Evolutionary conservation across 306 rosid genomes (phyloP).

Genomic region (Erythrophleum fordii): DNA sequence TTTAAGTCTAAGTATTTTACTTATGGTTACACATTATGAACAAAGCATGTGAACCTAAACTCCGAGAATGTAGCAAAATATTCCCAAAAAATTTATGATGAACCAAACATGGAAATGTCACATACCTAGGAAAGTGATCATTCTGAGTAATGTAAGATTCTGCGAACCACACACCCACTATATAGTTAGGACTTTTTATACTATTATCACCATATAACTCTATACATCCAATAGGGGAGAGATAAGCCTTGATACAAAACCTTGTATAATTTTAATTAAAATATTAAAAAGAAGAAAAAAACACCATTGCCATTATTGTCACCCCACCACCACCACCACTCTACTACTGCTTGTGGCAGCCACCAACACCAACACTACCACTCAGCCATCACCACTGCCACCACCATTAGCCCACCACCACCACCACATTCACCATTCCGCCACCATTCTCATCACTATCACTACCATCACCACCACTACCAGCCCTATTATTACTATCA

Average conservation of each 20-base stretch:
- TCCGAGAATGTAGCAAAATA: not conserved
- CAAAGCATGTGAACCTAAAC: not conserved
- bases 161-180: not conserved
- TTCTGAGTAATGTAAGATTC: not conserved
- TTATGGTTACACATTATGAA: not conserved
- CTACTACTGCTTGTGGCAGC: not conserved
- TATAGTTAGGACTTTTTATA: not conserved
- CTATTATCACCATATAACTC: not conserved
- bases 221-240: not conserved
- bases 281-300: no score
- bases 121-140: no score
- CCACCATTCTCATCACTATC: not conserved
- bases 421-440: not conserved
- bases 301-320: not conserved
- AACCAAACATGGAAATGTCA: not conserved
- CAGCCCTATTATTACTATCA: not conserved
- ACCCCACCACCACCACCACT: not conserved
- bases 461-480: not conserved
- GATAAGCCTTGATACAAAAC: not conserved
- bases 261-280: not conserved
- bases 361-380: not conserved
- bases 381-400: not conserved
- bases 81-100: not conserved
- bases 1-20: not conserved
- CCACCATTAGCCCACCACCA: not conserved